These are phyloP conservation scores for Backusella macrospora DNA, from an alignment of 192 early-diverging fungal species.

Conservation along the genomic window DNA sequence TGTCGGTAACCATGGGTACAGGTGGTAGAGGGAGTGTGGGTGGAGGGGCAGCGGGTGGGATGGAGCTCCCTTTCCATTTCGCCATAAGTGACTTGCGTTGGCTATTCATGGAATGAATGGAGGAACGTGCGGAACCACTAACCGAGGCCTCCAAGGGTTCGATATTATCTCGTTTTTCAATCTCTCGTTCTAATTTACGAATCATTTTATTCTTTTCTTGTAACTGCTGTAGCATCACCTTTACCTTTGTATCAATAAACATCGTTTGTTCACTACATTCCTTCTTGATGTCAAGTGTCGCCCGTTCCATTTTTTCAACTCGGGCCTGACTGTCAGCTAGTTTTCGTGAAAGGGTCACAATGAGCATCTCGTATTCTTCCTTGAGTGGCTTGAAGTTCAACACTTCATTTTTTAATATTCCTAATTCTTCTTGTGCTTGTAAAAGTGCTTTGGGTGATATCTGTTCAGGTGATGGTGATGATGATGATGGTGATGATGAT, in stretches of 20 bases:
- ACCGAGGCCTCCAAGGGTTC: neutral
- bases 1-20: neutral
- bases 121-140: neutral
- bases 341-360: neutral
- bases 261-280: neutral
- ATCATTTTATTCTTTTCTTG: neutral
- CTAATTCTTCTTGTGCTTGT: neutral
- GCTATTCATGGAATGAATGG: neutral
- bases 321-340: neutral
- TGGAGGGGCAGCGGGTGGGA: constrained; percentile 21
- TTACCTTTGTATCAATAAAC: constrained; percentile 14
- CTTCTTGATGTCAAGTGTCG: neutral
- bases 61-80: neutral
- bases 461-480: no score
- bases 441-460: neutral
- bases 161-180: neutral
- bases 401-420: neutral
- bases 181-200: neutral
- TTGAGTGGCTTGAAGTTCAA: neutral
- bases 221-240: neutral
- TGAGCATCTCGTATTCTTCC: constrained; percentile 7
- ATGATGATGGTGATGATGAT: no score
- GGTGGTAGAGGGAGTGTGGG: constrained; percentile 19
- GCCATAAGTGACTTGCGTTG: neutral
- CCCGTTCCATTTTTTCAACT: neutral